phyloP scores from a whole-genome alignment of 2,329 filamentous ascomycete species.

The Zymoseptoria crescenta region DNA sequence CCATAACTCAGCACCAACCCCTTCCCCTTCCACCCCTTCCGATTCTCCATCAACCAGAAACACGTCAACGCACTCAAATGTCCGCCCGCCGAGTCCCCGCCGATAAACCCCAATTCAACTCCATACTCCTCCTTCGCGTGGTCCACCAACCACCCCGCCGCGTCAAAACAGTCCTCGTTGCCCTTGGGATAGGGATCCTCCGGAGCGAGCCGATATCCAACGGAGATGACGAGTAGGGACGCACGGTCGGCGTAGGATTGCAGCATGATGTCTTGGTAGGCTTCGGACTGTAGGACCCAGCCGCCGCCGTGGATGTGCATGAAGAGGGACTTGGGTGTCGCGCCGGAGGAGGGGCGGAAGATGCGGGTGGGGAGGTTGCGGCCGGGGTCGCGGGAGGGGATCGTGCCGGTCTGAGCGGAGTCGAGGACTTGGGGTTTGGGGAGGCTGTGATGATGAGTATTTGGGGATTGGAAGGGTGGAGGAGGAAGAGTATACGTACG shows the following conservation, averaged over 20 bases:
- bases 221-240: slow-evolving; percentile 44
- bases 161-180: slow-evolving; percentile 51
- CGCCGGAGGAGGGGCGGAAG: slow-evolving; percentile 43
- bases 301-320: slow-evolving; percentile 50
- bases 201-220: slow-evolving; percentile 54
- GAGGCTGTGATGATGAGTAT: slow-evolving; percentile 1
- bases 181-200: slow-evolving; percentile 51
- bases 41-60: slow-evolving; percentile 39
- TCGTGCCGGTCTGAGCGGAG: slow-evolving; percentile 38
- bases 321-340: slow-evolving; percentile 32
- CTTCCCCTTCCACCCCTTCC: slow-evolving; percentile 36
- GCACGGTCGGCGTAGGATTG: slow-evolving; percentile 44
- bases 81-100: slow-evolving; percentile 46
- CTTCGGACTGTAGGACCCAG: slow-evolving; percentile 38
- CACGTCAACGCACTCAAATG: slow-evolving; percentile 43
- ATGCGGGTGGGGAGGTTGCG: slow-evolving; percentile 47
- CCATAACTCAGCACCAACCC: slow-evolving; percentile 49
- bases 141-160: slow-evolving; percentile 46
- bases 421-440: slow-evolving; percentile 38
- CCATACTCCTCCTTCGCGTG: slow-evolving; percentile 39
- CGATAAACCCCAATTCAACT: slow-evolving; percentile 24
- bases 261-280: slow-evolving; percentile 41
- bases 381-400: slow-evolving; percentile 47
- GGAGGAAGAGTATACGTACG: slow-evolving; percentile 12
- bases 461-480: no score